phyloP scores from a whole-genome alignment of 768 basidiomycete species.

The Cantharellus cinnabarinus region DNA sequence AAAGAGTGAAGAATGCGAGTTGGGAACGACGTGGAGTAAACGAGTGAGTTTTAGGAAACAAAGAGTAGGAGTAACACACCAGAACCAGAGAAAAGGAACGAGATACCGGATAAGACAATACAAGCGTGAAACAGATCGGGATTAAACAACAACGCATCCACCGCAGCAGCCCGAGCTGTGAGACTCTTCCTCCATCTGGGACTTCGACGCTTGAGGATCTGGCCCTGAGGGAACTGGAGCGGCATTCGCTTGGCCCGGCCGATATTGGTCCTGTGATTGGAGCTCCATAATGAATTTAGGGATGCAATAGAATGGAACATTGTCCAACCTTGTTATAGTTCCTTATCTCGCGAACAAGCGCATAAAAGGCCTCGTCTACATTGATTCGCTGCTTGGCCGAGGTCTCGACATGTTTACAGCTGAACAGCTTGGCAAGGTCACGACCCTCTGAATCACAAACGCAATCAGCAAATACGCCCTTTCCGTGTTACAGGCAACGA shows the following conservation, averaged over 20 bases:
- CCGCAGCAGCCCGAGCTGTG: conserved; percentile 19
- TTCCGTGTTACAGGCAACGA: background rate
- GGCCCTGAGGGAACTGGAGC: no score
- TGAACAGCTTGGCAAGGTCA: conserved; percentile 85
- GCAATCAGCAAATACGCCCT: background rate
- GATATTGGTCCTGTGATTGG: no score
- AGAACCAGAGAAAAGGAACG: background rate
- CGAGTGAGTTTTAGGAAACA: background rate
- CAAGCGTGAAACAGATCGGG: background rate
- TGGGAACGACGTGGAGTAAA: background rate
- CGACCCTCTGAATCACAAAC: conserved; percentile 56
- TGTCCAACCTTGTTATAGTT: conserved; percentile 70
- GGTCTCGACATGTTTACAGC: conserved; percentile 87
- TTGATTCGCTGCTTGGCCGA: conserved; percentile 94
- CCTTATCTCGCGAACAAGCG: conserved; percentile 83
- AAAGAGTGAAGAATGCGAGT: background rate
- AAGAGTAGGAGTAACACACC: background rate
- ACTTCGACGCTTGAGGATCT: background rate
- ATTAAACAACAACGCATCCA: conserved; percentile 15
- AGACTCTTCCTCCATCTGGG: conserved; percentile 11
- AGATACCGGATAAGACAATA: background rate
- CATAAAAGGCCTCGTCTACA: conserved; percentile 87
- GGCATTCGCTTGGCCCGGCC: no score
- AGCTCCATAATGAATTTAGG: background rate
- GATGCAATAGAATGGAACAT: background rate